phyloP scores from a whole-genome alignment of 2,329 filamentous ascomycete genomes.

The Paraphoma chrysanthemicola region DNA sequence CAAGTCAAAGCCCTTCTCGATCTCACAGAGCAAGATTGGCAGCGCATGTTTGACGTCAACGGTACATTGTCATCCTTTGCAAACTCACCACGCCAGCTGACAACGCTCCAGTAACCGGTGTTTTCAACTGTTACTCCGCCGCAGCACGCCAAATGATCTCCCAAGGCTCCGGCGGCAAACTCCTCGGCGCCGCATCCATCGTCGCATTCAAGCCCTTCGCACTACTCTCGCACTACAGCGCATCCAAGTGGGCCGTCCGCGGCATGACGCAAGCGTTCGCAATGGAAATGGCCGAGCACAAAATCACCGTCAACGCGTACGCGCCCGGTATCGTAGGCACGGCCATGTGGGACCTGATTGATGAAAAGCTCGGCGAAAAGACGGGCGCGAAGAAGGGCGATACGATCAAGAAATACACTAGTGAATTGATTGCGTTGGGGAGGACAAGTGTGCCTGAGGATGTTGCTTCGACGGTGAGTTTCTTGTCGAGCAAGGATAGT shows the following conservation, averaged over 20 bases:
- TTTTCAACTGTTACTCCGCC: constrained; percentile 69
- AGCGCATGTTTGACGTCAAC: constrained; percentile 69
- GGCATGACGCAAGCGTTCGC: constrained; percentile 71
- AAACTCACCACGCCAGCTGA: neutral
- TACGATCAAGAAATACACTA: constrained; percentile 62
- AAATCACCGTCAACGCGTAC: constrained; percentile 72
- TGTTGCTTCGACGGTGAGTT: constrained; percentile 68
- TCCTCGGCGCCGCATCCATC: constrained; percentile 61
- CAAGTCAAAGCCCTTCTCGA: constrained; percentile 65
- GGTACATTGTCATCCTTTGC: constrained; percentile 12
- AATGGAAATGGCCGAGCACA: constrained; percentile 68
- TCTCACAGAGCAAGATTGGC: constrained; percentile 63
- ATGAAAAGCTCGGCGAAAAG: constrained; percentile 63
- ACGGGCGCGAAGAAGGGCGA: constrained; percentile 60
- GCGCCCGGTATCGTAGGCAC: constrained; percentile 73
- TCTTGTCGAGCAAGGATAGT: constrained; percentile 64
- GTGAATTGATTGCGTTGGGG: constrained; percentile 63
- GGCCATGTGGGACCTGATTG: constrained; percentile 73
- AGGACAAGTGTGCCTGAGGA: constrained; percentile 68
- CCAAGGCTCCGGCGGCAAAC: constrained; percentile 59
- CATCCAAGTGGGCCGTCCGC: constrained; percentile 71
- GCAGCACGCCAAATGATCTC: constrained; percentile 71
- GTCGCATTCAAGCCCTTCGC: constrained; percentile 67
- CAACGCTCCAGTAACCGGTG: constrained; percentile 59
- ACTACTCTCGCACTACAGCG: constrained; percentile 67